Evolutionary conservation across 345 rosid species (phyloP), one percentile per base, ranked within the genome.

Genomic region (Populus pruinosa): DNA sequence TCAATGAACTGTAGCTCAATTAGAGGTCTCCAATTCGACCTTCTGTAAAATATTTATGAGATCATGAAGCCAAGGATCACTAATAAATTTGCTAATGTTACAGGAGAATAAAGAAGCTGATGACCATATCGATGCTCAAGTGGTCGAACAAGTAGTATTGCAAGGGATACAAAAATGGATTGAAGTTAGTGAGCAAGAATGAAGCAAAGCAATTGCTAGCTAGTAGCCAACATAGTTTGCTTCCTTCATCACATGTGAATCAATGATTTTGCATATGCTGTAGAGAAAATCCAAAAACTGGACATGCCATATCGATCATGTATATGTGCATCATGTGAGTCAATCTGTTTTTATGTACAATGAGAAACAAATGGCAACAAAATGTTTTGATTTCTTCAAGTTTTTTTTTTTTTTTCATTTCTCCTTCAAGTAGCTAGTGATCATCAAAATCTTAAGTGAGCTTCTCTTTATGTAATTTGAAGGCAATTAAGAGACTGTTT

Each of bases 61-160:
- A 3, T 49, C 55, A 49, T 2, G 61, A 55, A 55, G 61, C 61
- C 61, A 55, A 0, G 9, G 62, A 56, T 56, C 62, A 21, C 5
- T 56, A 1, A n/a, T 56, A 16, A 3, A 5, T 2, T 75, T 56
- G 44, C 8, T 63, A 21, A 38, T 70, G 20, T 78, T 41, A 67
- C 84, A 89, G 91, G 83, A 84, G 25, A 78, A 80, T 44, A 82
- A 83, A 4, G 73, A 73, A 66, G 82, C 27, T 56, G 63, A 70
- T 33, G 87, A 76, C 13, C 31, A 61, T 38, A 65, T 87, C 59
- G 90, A 88, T 72, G 89, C 85, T 44, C 87, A 83, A 55, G 83
- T 69, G 78, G 91, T 90, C 82, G 83, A 86, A 77, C 87, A 87
- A 77, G 88, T 85, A 33, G 89, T 90, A 18, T 21, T 86, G 73